These are phyloP conservation scores for Aaosphaeria arxii DNA, from an alignment of 2,329 filamentous ascomycete species.

Conservation along the genomic window DNA sequence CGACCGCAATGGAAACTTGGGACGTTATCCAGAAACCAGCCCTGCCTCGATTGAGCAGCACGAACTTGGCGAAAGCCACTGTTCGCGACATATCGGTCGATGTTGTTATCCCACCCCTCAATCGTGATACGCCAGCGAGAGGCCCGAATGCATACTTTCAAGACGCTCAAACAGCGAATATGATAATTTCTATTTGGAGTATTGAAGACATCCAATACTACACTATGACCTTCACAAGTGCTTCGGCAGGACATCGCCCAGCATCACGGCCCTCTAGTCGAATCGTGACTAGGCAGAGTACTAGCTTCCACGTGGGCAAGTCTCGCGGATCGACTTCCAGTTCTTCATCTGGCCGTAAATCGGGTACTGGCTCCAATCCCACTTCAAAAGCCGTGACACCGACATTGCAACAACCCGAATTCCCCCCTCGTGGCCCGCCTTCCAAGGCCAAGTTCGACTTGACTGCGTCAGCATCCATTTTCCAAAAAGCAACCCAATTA, in stretches of 20 bases:
- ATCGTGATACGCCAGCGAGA: conserved; percentile 8
- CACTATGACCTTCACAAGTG: conserved; percentile 71
- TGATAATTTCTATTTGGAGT: conserved; percentile 76
- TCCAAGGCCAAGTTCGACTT: conserved; percentile 46
- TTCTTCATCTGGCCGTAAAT: conserved; percentile 36
- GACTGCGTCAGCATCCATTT: conserved; percentile 60
- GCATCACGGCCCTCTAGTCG: conserved; percentile 29
- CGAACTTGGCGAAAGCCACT: conserved; percentile 38
- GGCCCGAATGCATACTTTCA: conserved; percentile 5
- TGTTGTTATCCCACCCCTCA: conserved; percentile 58
- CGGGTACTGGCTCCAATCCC: conserved; percentile 27
- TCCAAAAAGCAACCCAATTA: conserved; percentile 71
- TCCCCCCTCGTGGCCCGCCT: conserved; percentile 67
- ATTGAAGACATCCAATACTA: conserved; percentile 67
- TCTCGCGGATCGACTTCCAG: conserved; percentile 37
- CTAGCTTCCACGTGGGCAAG: conserved; percentile 26
- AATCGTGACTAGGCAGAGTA: conserved; percentile 43
- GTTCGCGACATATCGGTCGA: conserved; percentile 64
- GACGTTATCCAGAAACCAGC: not conserved
- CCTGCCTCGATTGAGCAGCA: conserved; percentile 28
- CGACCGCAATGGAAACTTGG: not conserved
- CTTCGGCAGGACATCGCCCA: conserved; percentile 23
- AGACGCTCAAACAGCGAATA: conserved; percentile 59
- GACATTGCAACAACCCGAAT: conserved; percentile 56
- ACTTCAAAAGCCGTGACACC: conserved; percentile 51